Conservation (phyloP, 768 basidiomycete genomes). For the Leccinum subgranulosum region DNA sequence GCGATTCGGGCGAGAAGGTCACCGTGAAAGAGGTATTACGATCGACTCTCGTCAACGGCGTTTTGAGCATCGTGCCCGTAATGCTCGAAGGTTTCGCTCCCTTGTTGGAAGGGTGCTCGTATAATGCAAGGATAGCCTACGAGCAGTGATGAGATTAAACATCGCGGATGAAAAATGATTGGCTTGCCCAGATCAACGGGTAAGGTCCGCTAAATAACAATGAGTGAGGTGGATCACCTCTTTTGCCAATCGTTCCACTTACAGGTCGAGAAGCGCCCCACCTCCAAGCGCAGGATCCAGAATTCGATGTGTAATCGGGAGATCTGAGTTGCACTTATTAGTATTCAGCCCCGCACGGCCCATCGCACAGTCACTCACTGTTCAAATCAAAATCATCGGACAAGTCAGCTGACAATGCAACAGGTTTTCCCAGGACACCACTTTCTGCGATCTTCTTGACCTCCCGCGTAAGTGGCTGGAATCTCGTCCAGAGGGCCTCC, state of each 20-base stretch:
- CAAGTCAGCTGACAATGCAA: constrained; percentile 71
- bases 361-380: constrained; percentile 37
- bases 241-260: constrained; percentile 27
- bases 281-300: constrained; percentile 78
- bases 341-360: background rate
- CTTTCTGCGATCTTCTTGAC: constrained; percentile 61
- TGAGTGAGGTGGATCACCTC: background rate
- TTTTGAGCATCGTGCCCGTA: constrained; percentile 72
- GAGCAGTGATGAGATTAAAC: constrained; percentile 10
- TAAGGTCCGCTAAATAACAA: constrained; percentile 63
- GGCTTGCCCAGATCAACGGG: constrained; percentile 70
- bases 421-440: constrained; percentile 62
- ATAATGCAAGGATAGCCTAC: constrained; percentile 74
- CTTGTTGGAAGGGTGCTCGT: constrained; percentile 77
- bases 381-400: constrained; percentile 66
- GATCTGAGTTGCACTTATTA: constrained; percentile 38
- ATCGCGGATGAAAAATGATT: background rate
- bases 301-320: constrained; percentile 69
- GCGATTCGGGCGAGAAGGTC: constrained; percentile 54
- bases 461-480: constrained; percentile 66
- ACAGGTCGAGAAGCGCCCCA: constrained; percentile 83
- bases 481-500: constrained; percentile 90
- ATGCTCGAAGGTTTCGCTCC: constrained; percentile 53
- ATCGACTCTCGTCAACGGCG: constrained; percentile 76
- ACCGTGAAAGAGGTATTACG: constrained; percentile 71